These are phyloP conservation scores for Rhodocollybia butyracea DNA, from an alignment of 768 basidiomycete species.

Conservation along the genomic window DNA sequence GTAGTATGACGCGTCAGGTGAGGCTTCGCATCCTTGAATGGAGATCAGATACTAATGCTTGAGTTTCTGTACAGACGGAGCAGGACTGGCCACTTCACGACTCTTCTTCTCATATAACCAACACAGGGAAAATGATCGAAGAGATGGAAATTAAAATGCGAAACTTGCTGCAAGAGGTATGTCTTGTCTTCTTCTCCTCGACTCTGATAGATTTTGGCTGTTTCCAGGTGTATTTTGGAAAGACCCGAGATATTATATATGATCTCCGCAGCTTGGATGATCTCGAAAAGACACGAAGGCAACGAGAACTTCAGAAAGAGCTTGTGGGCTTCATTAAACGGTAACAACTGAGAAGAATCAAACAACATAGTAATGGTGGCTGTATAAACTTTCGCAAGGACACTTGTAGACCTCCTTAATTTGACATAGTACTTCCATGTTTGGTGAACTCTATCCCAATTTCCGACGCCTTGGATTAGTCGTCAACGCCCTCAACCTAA, in stretches of 20 bases:
- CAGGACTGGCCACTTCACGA: conserved; percentile 84
- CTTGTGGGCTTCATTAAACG: conserved; percentile 84
- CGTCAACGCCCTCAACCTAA: too few species aligned
- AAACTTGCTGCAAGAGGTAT: conserved; percentile 84
- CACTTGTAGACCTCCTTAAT: too few species aligned
- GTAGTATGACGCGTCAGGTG: conserved; percentile 97
- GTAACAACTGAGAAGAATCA: conserved; percentile 27
- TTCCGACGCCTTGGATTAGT: too few species aligned
- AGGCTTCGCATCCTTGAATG: conserved; percentile 19
- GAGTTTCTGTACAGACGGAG: conserved; percentile 55
- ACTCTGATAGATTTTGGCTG: neutral
- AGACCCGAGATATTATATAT: conserved; percentile 92
- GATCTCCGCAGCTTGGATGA: conserved; percentile 88
- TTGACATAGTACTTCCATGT: too few species aligned
- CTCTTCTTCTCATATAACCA: conserved; percentile 80
- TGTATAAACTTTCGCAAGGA: too few species aligned
- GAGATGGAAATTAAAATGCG: conserved; percentile 99
- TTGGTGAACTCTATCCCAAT: too few species aligned
- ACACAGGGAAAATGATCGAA: conserved; percentile 94
- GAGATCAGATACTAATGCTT: conserved; percentile 7
- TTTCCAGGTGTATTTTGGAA: conserved; percentile 85
- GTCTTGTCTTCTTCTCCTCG: conserved; percentile 11
- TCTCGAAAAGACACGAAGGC: conserved; percentile 74
- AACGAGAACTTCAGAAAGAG: conserved; percentile 88
- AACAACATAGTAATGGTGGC: too few species aligned